These are phyloP conservation scores for Phalaenopsis aphrodite DNA, from an alignment of 106 monocot species.

Conservation along the genomic window DNA sequence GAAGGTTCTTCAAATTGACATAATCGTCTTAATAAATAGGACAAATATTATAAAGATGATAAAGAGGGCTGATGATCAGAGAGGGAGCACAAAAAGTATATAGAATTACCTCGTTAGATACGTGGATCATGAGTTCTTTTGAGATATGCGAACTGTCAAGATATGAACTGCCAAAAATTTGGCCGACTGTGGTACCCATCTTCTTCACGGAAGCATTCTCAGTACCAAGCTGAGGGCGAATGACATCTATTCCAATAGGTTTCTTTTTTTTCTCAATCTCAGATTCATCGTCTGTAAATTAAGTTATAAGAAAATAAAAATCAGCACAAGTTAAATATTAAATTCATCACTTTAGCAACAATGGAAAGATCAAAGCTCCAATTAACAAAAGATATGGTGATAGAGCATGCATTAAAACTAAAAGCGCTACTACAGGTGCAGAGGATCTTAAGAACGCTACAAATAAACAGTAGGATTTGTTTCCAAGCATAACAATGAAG, in stretches of 20 bases:
- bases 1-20: not conserved
- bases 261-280: slow-evolving; percentile 61
- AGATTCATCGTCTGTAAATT: slow-evolving; percentile 50
- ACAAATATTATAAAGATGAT: not conserved
- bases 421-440: not conserved
- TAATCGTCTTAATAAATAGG: not conserved
- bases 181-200: slow-evolving; percentile 17
- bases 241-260: slow-evolving; percentile 8
- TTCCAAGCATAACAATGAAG: not conserved
- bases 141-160: slow-evolving; percentile 33
- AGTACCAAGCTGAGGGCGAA: slow-evolving; percentile 15
- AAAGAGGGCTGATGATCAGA: not conserved
- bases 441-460: not conserved
- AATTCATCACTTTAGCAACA: not conserved
- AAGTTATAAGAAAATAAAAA: not conserved
- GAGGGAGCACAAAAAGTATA: not conserved
- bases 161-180: slow-evolving; percentile 18
- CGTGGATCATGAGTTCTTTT: slow-evolving; percentile 38
- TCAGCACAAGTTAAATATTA: not conserved
- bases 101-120: slow-evolving; percentile 41
- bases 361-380: not conserved
- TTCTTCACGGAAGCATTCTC: slow-evolving; percentile 32
- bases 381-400: not conserved
- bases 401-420: not conserved
- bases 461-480: not conserved